Evolutionary conservation across 2,329 filamentous ascomycete genomes (phyloP), one percentile per base, ranked within the genome.

Genomic region (Zymoseptoria pseudotritici): DNA sequence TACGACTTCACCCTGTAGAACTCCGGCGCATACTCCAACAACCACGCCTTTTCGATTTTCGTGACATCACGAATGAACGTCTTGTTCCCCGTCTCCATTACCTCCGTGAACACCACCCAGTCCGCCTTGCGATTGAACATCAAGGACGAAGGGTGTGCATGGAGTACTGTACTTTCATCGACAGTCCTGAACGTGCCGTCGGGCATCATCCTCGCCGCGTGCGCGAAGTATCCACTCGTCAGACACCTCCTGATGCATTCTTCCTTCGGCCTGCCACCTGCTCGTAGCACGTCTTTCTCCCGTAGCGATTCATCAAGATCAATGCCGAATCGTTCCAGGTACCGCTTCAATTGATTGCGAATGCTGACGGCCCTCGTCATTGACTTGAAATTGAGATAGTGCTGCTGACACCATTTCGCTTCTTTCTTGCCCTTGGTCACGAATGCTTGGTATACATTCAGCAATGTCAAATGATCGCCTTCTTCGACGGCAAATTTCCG

Each of bases 121-220:
- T 97, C 91, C 10, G 91, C 91, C 78, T 95, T 97, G 59, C 92
- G 86, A 74, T 96, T 96, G 79, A 97, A 97, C 86, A 97, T 91
- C 66, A 97, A 77, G 49, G 89, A 95, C 70, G 86, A 96, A 0
- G 94, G 94, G 75, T 99, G 94, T 21, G 91, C 91, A 77, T 96
- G 84, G 57, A 97, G 79, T 4, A 86, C 83, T 55, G 87, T 88
- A 49, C 85, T 86, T 29, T 91, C 91, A 62, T 87, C 86, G n/a
- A 96, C 86, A 55, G 90, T 93, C 67, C 84, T 85, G 73, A 96
- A 97, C 4, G 85, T 92, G 13, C 94, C 94, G 77, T 97, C 93
- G 0, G 90, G 83, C 74, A 95, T 90, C 92, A 97, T 97, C 71
- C 87, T 86, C 52, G 94, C 94, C 3, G 91, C 92, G 73, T 97